Percentiles rank a stretch among this genome's conserved stretches.
phyloP scores from a whole-genome alignment of 495 filamentous ascomycete genomes.

The Annulohypoxylon moriforme region DNA sequence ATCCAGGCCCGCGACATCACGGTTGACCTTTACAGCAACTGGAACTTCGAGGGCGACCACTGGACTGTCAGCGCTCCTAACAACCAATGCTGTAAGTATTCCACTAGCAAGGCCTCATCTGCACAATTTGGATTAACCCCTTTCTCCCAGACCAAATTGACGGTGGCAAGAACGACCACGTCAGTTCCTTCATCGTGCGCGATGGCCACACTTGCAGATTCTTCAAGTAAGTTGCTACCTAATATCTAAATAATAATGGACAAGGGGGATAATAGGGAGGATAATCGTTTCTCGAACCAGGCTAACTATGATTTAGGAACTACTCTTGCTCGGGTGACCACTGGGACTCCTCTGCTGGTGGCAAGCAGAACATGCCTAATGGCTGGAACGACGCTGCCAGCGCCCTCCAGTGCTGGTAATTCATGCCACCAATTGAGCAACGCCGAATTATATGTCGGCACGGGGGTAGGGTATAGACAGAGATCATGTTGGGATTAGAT shows the following conservation, averaged over 20 bases:
- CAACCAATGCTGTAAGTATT: conserved; percentile 8
- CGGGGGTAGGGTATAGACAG: background rate
- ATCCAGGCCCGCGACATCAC: conserved; percentile 19
- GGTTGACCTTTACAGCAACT: conserved; percentile 8
- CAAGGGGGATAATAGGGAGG: no score
- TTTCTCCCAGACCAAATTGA: conserved; percentile 6
- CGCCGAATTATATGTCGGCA: no score
- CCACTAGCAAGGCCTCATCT: background rate
- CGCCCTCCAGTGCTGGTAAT: conserved; percentile 17
- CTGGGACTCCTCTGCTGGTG: conserved; percentile 15
- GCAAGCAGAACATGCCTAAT: conserved; percentile 9
- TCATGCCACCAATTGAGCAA: no score
- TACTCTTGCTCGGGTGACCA: conserved; percentile 13
- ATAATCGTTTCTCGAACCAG: background rate
- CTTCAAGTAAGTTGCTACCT: conserved; percentile 3
- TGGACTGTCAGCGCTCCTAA: conserved; percentile 1
- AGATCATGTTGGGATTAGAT: background rate
- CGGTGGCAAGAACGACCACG: conserved; percentile 14
- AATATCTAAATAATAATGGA: no score
- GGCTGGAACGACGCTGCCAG: conserved; percentile 9
- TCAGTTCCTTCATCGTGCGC: conserved; percentile 4
- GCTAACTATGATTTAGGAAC: background rate
- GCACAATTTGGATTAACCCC: background rate
- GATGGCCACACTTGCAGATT: conserved; percentile 19
- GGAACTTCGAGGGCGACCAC: conserved; percentile 10